These are phyloP conservation scores for Collybia mongolica DNA, from an alignment of 768 basidiomycete genomes.

Conservation along the genomic window DNA sequence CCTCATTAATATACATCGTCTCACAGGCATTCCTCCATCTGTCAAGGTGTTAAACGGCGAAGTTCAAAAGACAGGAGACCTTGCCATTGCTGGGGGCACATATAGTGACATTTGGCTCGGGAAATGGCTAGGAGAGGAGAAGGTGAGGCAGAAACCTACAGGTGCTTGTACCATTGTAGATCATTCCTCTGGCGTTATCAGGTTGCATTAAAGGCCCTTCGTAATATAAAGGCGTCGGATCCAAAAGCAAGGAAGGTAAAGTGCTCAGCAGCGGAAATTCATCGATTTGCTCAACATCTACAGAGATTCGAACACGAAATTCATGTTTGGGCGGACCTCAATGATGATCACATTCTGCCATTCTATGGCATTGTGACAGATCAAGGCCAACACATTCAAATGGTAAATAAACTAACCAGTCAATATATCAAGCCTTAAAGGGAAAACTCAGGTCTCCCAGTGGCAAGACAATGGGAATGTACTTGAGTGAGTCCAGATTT, in stretches of 20 bases:
- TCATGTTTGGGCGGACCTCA: constrained; percentile 48
- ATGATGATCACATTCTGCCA: constrained; percentile 50
- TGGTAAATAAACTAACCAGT: constrained; percentile 27
- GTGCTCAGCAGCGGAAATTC: constrained; percentile 4
- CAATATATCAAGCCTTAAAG: too few species aligned
- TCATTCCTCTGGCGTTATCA: constrained; percentile 20
- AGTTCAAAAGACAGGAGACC: constrained; percentile 35
- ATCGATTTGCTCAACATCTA: neutral
- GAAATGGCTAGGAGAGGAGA: constrained; percentile 52
- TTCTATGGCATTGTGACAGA: constrained; percentile 58
- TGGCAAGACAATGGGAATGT: constrained; percentile 64
- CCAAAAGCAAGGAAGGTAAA: constrained; percentile 40
- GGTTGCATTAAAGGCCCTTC: constrained; percentile 59
- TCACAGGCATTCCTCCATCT: constrained; percentile 52
- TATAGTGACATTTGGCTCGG: constrained; percentile 58
- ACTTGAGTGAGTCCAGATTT: constrained; percentile 35
- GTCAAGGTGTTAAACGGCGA: constrained; percentile 55
- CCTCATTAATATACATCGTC: constrained; percentile 43
- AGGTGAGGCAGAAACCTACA: constrained; percentile 26
- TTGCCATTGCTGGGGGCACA: constrained; percentile 47
- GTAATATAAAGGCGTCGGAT: constrained; percentile 43
- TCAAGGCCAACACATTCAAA: constrained; percentile 48
- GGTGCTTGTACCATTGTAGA: neutral
- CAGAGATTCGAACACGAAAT: constrained; percentile 62
- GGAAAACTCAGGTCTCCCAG: constrained; percentile 46